Base-by-base conservation (phyloP, 345 rosid species). In the Ceriops tagal region DNA sequence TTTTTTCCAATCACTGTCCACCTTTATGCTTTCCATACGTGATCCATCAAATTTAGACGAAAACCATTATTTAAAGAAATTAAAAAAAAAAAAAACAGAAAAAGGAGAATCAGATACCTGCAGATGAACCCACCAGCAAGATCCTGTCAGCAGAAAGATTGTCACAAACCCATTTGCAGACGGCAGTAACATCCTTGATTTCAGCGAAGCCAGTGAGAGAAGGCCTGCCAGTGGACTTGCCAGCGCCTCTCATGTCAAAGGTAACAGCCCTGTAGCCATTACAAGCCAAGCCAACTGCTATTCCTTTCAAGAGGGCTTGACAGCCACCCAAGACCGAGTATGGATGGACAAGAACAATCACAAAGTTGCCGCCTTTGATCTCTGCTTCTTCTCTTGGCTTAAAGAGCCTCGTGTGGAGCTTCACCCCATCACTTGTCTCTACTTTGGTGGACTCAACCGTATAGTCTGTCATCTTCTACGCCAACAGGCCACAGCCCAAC, bases 201-300 rank as follows among this genome's bases (percentile, higher is more conserved):
- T 95, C 96, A 0, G 92, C 77, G 62, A 84, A 90, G 1, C 98
- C 98, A 31, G 96, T 89, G 47, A 92, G 84, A 71, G 99, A 90
- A 78, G 99, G 81, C 57, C 65, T 85, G 22, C 97, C 97, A 1
- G 96, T 88, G 37, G 99, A 92, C 79, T 80, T 85, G 1, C 97
- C 92, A 18, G 84, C 98, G 27, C 99, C 96, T 82, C 97, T 88
- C 77, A 92, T 92, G 71, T 95, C 99, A 73, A 92, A 95, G 46
- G 98, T 92, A 49, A 88, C 91, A 51, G 97, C 81, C 21, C 27
- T 68, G 74, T 73, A 87, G 37, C 97, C 96, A 19, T 80, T 86
- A 6, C 46, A 77, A 2, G 92, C 91, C 55, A 95, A 49, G 46
- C 85, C 85, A 77, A 80, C 76, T 8, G 97, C 93, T 24, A 95